Evolutionary conservation across 371 early-diverging fungal species (phyloP).

Genomic region (Sporodiniella umbellata): DNA sequence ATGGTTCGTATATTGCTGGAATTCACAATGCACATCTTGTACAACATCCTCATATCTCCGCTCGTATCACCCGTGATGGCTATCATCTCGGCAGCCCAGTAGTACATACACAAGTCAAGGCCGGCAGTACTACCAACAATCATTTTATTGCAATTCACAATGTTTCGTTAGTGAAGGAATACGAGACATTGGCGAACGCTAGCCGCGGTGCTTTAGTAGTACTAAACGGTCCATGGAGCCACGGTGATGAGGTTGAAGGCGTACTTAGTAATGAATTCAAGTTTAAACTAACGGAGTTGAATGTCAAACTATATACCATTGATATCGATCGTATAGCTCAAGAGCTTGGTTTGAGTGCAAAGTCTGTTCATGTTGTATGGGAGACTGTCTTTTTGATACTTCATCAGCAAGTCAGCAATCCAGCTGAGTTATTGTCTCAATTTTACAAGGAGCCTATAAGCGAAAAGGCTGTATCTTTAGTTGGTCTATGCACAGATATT

Average conservation of each 20-base stretch:
- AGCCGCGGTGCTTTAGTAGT: constrained; percentile 57
- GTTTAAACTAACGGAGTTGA: constrained; percentile 53
- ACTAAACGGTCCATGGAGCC: constrained; percentile 66
- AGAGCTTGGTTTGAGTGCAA: constrained; percentile 56
- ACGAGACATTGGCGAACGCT: constrained; percentile 60
- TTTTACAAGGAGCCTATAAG: constrained; percentile 28
- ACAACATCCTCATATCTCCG: constrained; percentile 32
- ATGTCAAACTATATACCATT: constrained; percentile 59
- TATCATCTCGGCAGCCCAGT: constrained; percentile 58
- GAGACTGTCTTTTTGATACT: constrained; percentile 58
- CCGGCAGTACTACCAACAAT: constrained; percentile 27
- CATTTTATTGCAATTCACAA: constrained; percentile 71
- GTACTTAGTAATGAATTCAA: constrained; percentile 71
- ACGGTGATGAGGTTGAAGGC: constrained; percentile 64
- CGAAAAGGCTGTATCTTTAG: constrained; percentile 24
- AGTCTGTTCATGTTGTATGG: constrained; percentile 50
- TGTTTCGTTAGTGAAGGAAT: constrained; percentile 51
- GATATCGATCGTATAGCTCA: constrained; percentile 64
- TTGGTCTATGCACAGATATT: constrained; percentile 18
- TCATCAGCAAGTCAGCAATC: constrained; percentile 8
- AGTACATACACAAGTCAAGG: constrained; percentile 52
- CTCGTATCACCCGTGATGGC: constrained; percentile 52
- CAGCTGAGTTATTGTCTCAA: constrained; percentile 17
- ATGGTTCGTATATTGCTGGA: constrained; percentile 52
- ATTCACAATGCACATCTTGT: constrained; percentile 46